Evolutionary conservation across 495 filamentous ascomycete genomes (phyloP).

Genomic region (Trichoderma virens): DNA sequence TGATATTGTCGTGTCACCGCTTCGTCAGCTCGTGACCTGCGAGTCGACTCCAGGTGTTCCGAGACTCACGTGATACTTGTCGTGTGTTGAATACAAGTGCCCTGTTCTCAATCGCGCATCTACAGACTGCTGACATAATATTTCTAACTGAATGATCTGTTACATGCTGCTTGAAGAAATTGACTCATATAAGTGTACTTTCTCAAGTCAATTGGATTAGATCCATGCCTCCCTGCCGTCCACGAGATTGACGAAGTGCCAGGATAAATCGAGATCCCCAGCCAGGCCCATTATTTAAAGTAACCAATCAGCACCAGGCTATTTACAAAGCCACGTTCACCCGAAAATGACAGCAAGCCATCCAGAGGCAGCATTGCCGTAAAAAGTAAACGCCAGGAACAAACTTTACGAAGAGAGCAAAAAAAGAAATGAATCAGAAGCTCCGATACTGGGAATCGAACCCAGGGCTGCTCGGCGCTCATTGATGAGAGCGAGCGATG

Average conservation of each 20-base stretch:
- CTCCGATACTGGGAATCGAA: conserved; percentile 9
- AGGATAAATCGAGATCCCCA: background rate
- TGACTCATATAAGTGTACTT: too few species aligned
- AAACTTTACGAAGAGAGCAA: background rate
- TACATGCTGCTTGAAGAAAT: too few species aligned
- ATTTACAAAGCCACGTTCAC: background rate
- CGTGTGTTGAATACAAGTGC: background rate
- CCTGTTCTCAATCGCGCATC: background rate
- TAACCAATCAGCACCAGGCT: background rate
- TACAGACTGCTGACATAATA: background rate
- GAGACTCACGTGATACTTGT: background rate
- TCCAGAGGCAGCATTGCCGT: background rate
- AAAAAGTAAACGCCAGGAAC: background rate
- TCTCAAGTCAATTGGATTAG: too few species aligned
- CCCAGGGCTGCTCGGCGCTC: conserved; percentile 7
- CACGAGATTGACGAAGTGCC: background rate
- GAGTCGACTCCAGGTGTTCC: background rate
- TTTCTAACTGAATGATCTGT: too few species aligned
- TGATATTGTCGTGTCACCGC: background rate
- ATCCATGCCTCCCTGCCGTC: too few species aligned
- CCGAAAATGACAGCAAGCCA: background rate
- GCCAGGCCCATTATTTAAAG: background rate
- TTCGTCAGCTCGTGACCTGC: background rate
- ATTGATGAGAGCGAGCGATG: conserved; percentile 10
- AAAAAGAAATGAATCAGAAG: background rate